Base-by-base conservation (phyloP, 2,329 filamentous ascomycete genomes). In the Pyricularia pennisetigena region DNA sequence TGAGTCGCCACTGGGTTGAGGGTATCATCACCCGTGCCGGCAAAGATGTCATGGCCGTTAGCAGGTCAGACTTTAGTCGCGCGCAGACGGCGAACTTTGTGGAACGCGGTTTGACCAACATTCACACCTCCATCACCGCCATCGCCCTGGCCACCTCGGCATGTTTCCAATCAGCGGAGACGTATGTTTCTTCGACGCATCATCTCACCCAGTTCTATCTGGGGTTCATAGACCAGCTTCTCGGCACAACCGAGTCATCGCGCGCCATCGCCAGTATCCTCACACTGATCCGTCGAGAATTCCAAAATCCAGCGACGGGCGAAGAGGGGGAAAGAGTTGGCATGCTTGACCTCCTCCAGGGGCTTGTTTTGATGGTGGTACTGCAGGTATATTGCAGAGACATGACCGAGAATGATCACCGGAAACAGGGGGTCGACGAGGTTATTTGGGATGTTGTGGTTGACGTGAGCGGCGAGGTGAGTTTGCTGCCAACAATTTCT, bases 231-330 rank as follows among this genome's bases (percentile, higher is more conserved):
- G 88, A 90, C 73, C 85, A 87, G 70, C 83, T 90, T 57, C 85
- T 90, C 30, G 88, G 88, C 16, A 88, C 86, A 2, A 90, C 88
- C n/a, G 88, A 90, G 74, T 89, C 87, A 2, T 90, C 88, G 1
- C 79, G 87, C 59, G 88, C 88, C 12, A 88, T 90, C 69, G 86
- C 87, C 2, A 88, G 86, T 74, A 90, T 90, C 72, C 83, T 90
- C 71, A 85, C 85, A 0, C 78, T 90, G 35, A 83, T 90, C 64
- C 82, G 86, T 32, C 82, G 86, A 69, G 88, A 90, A 74, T 88
- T 90, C 69, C 83, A 84, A 67, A 88, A 88, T 69, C 86, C 87
- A 0, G 82, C 85, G 9, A 88, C 86, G 0, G 87, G 86, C 5
- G 78, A 80, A 2, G 80, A 82, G 64, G 86, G 86, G 9, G 88